Base-by-base conservation (phyloP, 1,284 basidiomycete species). In the Trametes polyzona region DNA sequence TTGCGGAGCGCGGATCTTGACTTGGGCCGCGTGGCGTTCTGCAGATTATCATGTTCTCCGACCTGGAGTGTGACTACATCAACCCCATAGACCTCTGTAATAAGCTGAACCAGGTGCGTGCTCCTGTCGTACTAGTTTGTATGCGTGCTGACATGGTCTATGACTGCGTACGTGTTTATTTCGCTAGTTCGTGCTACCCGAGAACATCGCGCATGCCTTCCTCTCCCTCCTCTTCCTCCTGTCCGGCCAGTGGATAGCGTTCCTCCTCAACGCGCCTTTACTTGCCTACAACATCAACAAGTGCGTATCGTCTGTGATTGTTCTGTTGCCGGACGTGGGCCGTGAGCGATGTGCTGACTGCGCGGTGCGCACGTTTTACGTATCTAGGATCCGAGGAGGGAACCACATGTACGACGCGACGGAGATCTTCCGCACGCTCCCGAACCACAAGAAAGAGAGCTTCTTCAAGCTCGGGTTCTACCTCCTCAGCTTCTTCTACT, bases 41-140 rank as follows among this genome's bases (percentile, higher is more conserved):
- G n/a, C 68, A 98, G 96, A 97, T 99, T 72, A 99, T 99, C 82
- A 98, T 99, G 96, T 99, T 98, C 83, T 96, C 93, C 44, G 95
- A 97, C 79, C 80, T 97, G 71, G 95, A 96, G 79, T 96, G 93
- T 78, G 93, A 98, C 83, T 99, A 98, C 80, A 97, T 99, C 81
- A 99, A 99, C 80, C 96, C 96, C 54, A 98, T 99, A 86, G 96
- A 99, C 77, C 88, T 99, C 35, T 99, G 97, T 81, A 98, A 98
- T 81, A 98, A 98, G 81, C 89, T 99, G 70, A 99, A 99, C 76
- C 93, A 96, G 78, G 96, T 97, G 63, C 53, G 71, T 71, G 29
- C 42, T 17, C 57, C 24, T n/a, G n/a, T n/a, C n/a, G n/a, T n/a
- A n/a, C n/a, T n/a, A n/a, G 23, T 27, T 33, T 23, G 26, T 19